Base-by-base conservation (phyloP, 306 rosid species). In the Quercus bicolor region DNA sequence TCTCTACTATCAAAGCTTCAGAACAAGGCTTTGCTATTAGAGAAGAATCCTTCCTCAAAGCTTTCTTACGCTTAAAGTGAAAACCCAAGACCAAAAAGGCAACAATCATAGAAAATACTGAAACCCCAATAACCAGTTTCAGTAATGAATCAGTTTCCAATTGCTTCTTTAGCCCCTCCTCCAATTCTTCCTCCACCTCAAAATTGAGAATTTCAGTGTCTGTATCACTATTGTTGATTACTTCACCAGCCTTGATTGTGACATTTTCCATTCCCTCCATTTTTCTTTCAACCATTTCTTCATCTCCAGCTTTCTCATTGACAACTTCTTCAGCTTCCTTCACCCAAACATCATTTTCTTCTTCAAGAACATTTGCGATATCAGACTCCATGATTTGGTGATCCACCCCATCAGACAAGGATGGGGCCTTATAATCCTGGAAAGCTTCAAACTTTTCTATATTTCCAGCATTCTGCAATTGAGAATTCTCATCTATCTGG, bases 71-170 rank as follows among this genome's bases (percentile, higher is more conserved):
- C 77, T 71, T 82, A 2, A 34, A 72, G 29, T n/a, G 37, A 19
- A 59, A 57, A 19, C 20, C 43, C 59, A 72, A 71, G 56, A 52
- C 34, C 54, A 83, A 68, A 65, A 69, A 72, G 8, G 83, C 70
- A 20, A 73, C 37, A 29, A 34, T 14, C 52, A 77, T 43, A 33
- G 74, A 70, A 56, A 75, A n/a, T 40, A 76, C 37, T 69, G 75
- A 45, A 37, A 80, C 55, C 77, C 86, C 83, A 61, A 75, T 21
- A 12, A 75, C 31, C 56, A 73, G 68, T 80, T 52, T 52, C 37
- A 65, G 19, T 21, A 64, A 40, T 9, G 61, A 64, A 45, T 71
- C 76, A 43, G 55, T 59, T 52, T 68, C 69, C 56, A 77, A 48
- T 55, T 14, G 65, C 69, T 64, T 77, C 21, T 72, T 43, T 26